Base-by-base conservation (phyloP, 345 rosid genomes). In the Gossypium rotundifolium region DNA sequence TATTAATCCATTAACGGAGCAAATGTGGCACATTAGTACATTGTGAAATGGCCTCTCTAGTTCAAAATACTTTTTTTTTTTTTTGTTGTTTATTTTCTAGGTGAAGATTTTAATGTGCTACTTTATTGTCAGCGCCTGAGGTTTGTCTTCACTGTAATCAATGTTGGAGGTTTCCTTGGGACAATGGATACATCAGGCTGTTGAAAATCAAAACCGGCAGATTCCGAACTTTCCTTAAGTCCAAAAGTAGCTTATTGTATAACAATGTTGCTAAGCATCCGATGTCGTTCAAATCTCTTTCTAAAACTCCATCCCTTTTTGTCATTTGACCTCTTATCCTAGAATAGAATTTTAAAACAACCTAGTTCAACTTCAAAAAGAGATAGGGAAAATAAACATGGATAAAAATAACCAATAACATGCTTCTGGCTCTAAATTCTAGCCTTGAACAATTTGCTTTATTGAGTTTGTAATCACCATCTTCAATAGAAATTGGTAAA, bases 231-330 rank as follows among this genome's bases (percentile, higher is more conserved):
- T 69, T 84, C 90, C 75, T 83, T 83, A 33, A 76, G 75, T 51
- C 62, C 82, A 66, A 86, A 76, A 16, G 85, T 60, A 44, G 79
- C 54, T 79, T 88, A 92, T n/a, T 88, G 65, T 59, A 78, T 69
- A 25, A 80, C 83, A 40, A 78, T 84, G 81, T 85, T 85, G 87
- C 85, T 88, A 44, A 90, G 83, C 78, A 90, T 90, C 44, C 87
- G 83, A 72, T 88, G 92, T 54, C 85, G 79, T 25, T 86, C 89
- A 74, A 89, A 88, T 76, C 83, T 87, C 85, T 87, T 88, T 53
- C 86, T 86, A 76, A 88, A 88, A 79, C 89, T 90, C 94, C 94
- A 90, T 73, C 88, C 81, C 9, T 80, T 76, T 76, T 79, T 86
- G 69, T 85, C 89, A 72, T 73, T 72, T 71, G 88, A 72, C 14